A percentile compares a stretch with the other conserved stretches of the same genome.
These are phyloP conservation scores for Fraxinus pennsylvanica DNA, from an alignment of 257 asterid genomes.

Conservation along the genomic window DNA sequence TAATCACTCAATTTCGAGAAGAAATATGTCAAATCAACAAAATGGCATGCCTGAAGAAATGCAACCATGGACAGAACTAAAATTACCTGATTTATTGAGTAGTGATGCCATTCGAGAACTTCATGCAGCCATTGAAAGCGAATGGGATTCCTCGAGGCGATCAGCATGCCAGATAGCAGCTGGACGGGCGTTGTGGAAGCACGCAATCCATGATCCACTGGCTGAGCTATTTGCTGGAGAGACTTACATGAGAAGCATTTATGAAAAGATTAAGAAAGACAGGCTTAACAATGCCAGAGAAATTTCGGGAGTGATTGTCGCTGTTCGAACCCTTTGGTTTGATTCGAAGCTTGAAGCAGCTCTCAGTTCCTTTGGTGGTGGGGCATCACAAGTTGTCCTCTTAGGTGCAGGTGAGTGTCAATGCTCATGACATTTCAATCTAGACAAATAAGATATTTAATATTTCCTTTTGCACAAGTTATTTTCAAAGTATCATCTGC, in stretches of 20 bases:
- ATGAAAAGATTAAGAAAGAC: slow-evolving; percentile 90
- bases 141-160: slow-evolving; percentile 70
- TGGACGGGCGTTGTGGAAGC: slow-evolving; percentile 87
- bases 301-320: slow-evolving; percentile 84
- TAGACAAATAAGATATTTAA: background rate
- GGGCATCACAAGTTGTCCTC: slow-evolving; percentile 83
- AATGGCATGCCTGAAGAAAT: slow-evolving; percentile 36
- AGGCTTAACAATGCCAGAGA: slow-evolving; percentile 74
- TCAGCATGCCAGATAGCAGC: slow-evolving; percentile 98
- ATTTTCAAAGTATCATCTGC: background rate
- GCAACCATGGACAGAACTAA: slow-evolving; percentile 56
- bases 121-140: slow-evolving; percentile 61
- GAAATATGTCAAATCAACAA: slow-evolving; percentile 55
- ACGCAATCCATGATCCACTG: slow-evolving; percentile 66
- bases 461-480: background rate
- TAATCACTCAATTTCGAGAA: background rate
- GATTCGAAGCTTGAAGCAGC: slow-evolving; percentile 86
- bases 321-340: slow-evolving; percentile 90
- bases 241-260: slow-evolving; percentile 54
- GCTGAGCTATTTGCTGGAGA: slow-evolving; percentile 90
- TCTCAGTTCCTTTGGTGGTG: slow-evolving; percentile 57
- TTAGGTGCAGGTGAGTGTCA: slow-evolving; percentile 84
- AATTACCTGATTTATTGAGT: slow-evolving; percentile 55
- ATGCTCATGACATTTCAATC: slow-evolving; percentile 5
- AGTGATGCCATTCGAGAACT: slow-evolving; percentile 48